These are phyloP conservation scores for Tulasnella sp. DNA, from an alignment of 768 basidiomycete genomes.

Conservation along the genomic window DNA sequence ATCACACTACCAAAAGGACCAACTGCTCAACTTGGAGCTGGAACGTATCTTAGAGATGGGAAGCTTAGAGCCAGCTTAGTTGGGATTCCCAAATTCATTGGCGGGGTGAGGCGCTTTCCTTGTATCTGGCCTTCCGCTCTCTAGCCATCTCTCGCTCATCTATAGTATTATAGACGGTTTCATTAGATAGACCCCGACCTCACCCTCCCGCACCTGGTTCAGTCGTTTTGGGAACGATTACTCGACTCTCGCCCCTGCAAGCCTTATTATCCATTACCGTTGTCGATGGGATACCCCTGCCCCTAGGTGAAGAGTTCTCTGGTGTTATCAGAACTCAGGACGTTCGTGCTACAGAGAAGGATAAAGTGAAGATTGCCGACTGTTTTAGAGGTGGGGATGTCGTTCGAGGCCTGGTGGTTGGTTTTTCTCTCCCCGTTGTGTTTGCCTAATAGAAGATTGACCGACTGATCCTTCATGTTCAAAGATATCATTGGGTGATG, in stretches of 20 bases:
- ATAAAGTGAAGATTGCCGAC: constrained; percentile 77
- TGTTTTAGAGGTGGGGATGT: constrained; percentile 91
- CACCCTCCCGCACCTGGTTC: constrained; percentile 65
- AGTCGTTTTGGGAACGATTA: constrained; percentile 71
- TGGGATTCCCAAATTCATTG: constrained; percentile 49
- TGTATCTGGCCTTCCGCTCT: constrained; percentile 21
- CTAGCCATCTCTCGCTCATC: constrained; percentile 7
- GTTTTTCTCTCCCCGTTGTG: constrained; percentile 23
- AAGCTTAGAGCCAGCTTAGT: constrained; percentile 58
- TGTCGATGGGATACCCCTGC: constrained; percentile 75
- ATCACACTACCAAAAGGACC: constrained; percentile 46
- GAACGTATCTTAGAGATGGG: constrained; percentile 54
- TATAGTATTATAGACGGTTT: constrained; percentile 36
- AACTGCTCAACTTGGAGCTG: constrained; percentile 43
- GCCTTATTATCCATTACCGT: constrained; percentile 75
- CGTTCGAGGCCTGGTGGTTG: constrained; percentile 72
- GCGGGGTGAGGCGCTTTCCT: constrained; percentile 43
- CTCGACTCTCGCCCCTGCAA: constrained; percentile 72
- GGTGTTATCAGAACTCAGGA: constrained; percentile 77
- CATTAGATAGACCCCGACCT: constrained; percentile 54
- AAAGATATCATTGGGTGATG: constrained; percentile 85
- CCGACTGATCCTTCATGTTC: not conserved
- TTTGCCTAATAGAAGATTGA: not conserved
- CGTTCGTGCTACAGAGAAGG: constrained; percentile 81
- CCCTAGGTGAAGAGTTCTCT: constrained; percentile 69